phyloP scores from a whole-genome alignment of 768 basidiomycete genomes.

The Lactifluus hygrophoroides region DNA sequence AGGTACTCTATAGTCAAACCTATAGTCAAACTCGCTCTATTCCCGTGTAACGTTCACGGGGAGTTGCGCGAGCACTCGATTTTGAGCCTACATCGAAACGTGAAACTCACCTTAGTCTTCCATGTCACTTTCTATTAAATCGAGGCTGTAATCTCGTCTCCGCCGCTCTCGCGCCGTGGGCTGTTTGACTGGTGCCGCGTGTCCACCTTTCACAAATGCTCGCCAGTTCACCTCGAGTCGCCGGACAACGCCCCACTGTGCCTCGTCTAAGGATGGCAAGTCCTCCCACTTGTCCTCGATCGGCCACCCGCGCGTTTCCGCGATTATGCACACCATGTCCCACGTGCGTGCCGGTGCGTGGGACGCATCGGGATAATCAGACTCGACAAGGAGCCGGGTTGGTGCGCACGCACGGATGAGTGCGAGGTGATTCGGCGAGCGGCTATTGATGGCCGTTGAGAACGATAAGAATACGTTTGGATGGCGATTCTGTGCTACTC shows the following conservation, averaged over 20 bases:
- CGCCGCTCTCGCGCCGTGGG: conserved; percentile 11
- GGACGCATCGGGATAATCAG: conserved; percentile 68
- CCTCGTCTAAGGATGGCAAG: conserved; percentile 28
- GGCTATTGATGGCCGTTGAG: conserved; percentile 76
- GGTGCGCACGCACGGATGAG: conserved; percentile 59
- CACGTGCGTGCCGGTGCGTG: conserved; percentile 54
- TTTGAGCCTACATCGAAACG: background rate
- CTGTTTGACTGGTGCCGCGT: conserved; percentile 22
- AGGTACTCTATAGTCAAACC: background rate
- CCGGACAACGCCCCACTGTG: conserved; percentile 55
- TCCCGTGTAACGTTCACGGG: background rate
- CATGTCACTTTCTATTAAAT: conserved; percentile 4
- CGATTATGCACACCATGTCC: conserved; percentile 67
- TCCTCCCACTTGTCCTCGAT: conserved; percentile 42
- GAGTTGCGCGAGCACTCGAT: background rate
- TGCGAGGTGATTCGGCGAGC: conserved; percentile 51
- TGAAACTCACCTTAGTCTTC: background rate
- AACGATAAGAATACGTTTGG: conserved; percentile 80
- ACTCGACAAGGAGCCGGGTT: conserved; percentile 74
- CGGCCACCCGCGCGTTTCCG: conserved; percentile 68
- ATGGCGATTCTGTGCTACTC: conserved; percentile 46
- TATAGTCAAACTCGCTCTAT: background rate
- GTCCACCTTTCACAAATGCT: conserved; percentile 44
- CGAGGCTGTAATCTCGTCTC: conserved; percentile 15
- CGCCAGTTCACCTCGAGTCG: conserved; percentile 67